Base-by-base conservation (phyloP, 2,329 filamentous ascomycete genomes). In the Pseudogymnoascus sp. region DNA sequence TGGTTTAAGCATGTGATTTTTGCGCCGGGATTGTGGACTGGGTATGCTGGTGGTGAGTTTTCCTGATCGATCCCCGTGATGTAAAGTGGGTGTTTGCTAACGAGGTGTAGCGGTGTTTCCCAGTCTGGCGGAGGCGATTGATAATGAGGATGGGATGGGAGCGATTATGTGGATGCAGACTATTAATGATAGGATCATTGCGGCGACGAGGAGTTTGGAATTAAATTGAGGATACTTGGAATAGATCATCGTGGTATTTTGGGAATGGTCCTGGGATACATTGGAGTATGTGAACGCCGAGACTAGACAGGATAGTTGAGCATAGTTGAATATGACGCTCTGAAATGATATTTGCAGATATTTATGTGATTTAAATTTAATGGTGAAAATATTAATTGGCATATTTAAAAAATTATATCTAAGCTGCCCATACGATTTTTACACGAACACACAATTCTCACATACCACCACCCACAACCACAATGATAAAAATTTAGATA, bases 1-100 rank as follows among this genome's bases (percentile, higher is more conserved):
- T 97, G 92, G 92, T 98, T 93, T 79, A 97, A 97, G 79, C 93
- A 97, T 72, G 89, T 96, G 2, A 89, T 97, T 1, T 97, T 96
- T 76, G 93, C 93, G 1, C 93, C 93, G 0, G 93, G 93, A 0
- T 75, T 93, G 60, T 96, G 92, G 92, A 96, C 92, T 0, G 93
- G 93, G 0, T 97, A 97, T 75, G 80, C 92, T 0, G 93, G 92
- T 2, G 85, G 83, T 3, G 86, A 85, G 7, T 88, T 84, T 69
- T 85, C 86, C 1, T 84, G 85, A 74, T 88, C n/a, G n/a, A n/a
- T n/a, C 81, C n/a, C 6, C 1, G 1, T 25, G 6, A 36, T 19
- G 25, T 41, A 3, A 8, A 31, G n/a, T 31, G 28, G 25, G 6
- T 10, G 7, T 39, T 63, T 61, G 68, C 72, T 51, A 72, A 65